Evolutionary conservation across 2,329 filamentous ascomycete genomes (phyloP), one percentile per base, ranked within the genome.

Genomic region (Cadophora luteo-olivacea): DNA sequence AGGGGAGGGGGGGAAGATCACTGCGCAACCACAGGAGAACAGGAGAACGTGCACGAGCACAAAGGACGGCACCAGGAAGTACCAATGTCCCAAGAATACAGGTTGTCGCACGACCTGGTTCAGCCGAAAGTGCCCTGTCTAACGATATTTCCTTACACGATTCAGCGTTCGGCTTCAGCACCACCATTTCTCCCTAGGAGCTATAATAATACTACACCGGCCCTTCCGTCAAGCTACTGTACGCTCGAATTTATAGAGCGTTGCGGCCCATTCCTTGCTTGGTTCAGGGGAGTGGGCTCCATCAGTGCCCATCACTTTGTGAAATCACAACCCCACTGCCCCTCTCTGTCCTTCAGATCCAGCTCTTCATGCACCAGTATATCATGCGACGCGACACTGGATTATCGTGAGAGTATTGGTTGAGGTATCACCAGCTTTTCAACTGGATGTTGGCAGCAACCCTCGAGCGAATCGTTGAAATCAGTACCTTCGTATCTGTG

Each of bases 381-480:
- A 65, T 48, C 24, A 36, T 24, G n/a, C 32, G 54, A 60, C 36
- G n/a, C 32, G 32, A 38, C 55, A 25, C 33, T 25, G 9, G 36
- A 25, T 25, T 25, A 60, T 60, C 55, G 55, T 60, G 33, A n/a
- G 24, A 60, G 55, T 60, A 60, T 38, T 38, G n/a, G 55, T 55
- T 55, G 24, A 55, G 6, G 52, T 58, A 61, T 61, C 36, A 25
- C 58, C 41, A 29, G 6, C 11, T 32, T 7, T 61, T 61, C 58
- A 29, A 48, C 58, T 61, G 38, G 58, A 61, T 32, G 11, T 3
- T 12, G 33, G 11, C 55, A 58, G 55, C 32, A 58, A 24, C 38
- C 11, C 55, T 38, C 33, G 55, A 58, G 55, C 33, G 55, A 24
- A 58, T 58, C 33, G 22, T 14, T 8, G 22, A 41, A 4, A 38